These are phyloP conservation scores for Agaricales sp. DNA, from an alignment of 1,284 basidiomycete species.

Conservation along the genomic window DNA sequence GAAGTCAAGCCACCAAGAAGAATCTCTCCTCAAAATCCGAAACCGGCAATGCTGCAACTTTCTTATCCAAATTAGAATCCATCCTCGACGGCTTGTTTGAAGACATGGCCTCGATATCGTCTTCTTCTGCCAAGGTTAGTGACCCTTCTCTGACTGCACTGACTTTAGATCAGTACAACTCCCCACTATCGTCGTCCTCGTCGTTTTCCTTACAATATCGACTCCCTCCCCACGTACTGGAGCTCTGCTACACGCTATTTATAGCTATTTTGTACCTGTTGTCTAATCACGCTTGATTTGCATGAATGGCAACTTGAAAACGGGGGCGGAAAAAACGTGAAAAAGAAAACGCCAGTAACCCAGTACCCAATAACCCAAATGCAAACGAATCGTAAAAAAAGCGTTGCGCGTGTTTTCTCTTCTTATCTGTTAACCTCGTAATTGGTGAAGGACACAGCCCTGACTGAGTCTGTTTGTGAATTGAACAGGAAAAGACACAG, in stretches of 20 bases:
- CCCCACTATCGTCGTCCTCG: not conserved
- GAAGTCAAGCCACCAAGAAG: constrained; percentile 55
- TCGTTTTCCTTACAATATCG: not conserved
- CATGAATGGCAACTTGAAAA: constrained; percentile 2
- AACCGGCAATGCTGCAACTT: constrained; percentile 69
- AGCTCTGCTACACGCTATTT: not conserved
- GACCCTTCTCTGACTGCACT: constrained; percentile 8
- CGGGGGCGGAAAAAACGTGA: no score
- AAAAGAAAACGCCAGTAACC: not conserved
- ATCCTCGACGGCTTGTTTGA: constrained; percentile 76
- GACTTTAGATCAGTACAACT: constrained; percentile 6
- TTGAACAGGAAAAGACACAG: constrained; percentile 83
- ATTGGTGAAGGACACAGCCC: constrained; percentile 20
- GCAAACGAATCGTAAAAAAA: no score
- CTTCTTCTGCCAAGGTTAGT: constrained; percentile 78
- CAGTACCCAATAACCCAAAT: no score
- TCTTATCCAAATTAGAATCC: constrained; percentile 79
- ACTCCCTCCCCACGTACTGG: not conserved
- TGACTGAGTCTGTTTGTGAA: constrained; percentile 27
- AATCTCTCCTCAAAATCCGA: constrained; percentile 37
- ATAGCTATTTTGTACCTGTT: constrained; percentile 6
- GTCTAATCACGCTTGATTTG: constrained; percentile 5
- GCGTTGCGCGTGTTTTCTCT: constrained; percentile 11
- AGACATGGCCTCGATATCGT: constrained; percentile 61
- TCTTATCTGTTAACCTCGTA: no score